Base-by-base conservation (phyloP, 352 stramenopile species). In the Plasmopara halstedii region DNA sequence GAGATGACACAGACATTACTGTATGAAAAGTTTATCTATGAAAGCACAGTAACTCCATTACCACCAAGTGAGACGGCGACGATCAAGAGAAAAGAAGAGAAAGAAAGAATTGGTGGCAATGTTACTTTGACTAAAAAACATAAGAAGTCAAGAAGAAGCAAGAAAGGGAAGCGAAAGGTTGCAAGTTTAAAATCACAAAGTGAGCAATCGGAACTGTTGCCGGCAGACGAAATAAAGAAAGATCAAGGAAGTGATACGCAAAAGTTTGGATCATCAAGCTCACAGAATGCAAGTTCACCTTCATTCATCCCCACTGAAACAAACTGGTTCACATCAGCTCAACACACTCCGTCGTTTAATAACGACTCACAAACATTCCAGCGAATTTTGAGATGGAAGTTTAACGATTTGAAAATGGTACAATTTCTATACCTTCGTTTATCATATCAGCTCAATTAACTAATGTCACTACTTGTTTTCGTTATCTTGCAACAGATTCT, bases 1-100 rank as follows among this genome's bases (percentile, higher is more conserved):
- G 58, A 79, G 6, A 56, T 42, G 22, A 59, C 52, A 1, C 78
- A 87, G 50, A 48, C 60, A 10, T 50, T 87, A 15, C 37, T 92
- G 32, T 93, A 88, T 48, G 76, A 93, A 43, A 93, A 93, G 50
- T 93, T 93, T 25, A 85, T 93, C 22, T 93, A 87, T 40, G 73
- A 89, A 29, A 92, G 75, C 48, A 79, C 77, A 0, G 41, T 84
- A 10, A 59, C 58, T 6, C 65, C 51, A 13, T 36, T 83, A 9
- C 60, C 63, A 19, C 52, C 34, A 19, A 46, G 54, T 2, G 45
- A 61, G n/a, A 55, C 18, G 13, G 19, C 48, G 17, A 15, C 23
- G 9, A 6, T 25, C 15, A 33, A 61, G 4, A 20, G 53, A 6
- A 34, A 26, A 15, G 20, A 54, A 27, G 10, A 41, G 25, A 32